Percentiles rank a stretch among this genome's conserved stretches.
phyloP scores from a whole-genome alignment of 768 basidiomycete genomes.

The Termitomyces titanicus region DNA sequence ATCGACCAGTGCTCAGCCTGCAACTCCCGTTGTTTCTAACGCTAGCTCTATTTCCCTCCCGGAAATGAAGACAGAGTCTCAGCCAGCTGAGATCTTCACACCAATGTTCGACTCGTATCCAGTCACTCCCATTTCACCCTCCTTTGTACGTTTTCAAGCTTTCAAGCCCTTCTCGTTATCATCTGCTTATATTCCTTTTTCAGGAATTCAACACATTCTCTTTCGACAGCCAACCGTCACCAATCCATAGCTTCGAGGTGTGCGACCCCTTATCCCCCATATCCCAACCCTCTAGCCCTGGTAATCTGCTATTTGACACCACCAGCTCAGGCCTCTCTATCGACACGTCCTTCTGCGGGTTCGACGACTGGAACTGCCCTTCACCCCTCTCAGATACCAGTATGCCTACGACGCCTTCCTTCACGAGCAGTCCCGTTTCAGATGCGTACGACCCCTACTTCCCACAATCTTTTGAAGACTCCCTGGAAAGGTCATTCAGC shows the following conservation, averaged over 20 bases:
- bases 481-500: constrained; percentile 25
- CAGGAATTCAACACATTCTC: constrained; percentile 46
- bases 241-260: constrained; percentile 24
- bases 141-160: constrained; percentile 43
- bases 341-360: constrained; percentile 32
- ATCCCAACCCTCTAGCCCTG: constrained; percentile 19
- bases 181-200: not conserved
- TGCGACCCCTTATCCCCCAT: constrained; percentile 24
- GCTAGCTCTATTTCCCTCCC: constrained; percentile 14
- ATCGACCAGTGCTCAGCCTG: constrained; percentile 37
- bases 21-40: constrained; percentile 19
- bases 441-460: constrained; percentile 25
- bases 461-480: constrained; percentile 29
- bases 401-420: constrained; percentile 39
- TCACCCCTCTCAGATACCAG: constrained; percentile 35
- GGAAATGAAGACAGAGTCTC: constrained; percentile 16
- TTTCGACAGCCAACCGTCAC: constrained; percentile 36
- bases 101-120: constrained; percentile 31
- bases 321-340: constrained; percentile 30
- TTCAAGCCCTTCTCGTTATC: not conserved
- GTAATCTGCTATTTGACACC: constrained; percentile 7
- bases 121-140: constrained; percentile 38
- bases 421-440: constrained; percentile 24
- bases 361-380: constrained; percentile 42
- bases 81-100: constrained; percentile 27